Evolutionary conservation across 176 grass and related monocot genomes (phyloP), one percentile per base, ranked within the genome.

Genomic region (Zea luxurians): DNA sequence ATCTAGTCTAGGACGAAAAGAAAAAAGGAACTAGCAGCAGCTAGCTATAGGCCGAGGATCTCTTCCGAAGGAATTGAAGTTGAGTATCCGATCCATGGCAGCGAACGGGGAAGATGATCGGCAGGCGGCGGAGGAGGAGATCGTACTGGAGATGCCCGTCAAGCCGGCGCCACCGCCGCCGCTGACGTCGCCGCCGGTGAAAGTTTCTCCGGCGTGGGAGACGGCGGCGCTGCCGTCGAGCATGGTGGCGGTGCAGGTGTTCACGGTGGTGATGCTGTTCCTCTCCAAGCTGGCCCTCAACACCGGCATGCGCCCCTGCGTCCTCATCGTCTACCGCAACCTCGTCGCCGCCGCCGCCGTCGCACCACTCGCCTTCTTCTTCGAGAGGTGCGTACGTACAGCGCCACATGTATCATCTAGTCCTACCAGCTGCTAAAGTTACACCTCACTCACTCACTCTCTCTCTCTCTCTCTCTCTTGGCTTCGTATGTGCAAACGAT

Each of bases 281-380:
- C 46, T 89, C 1, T 72, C 82, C 1, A 84, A 84, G 77, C 7
- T 89, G 3, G 82, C 73, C 2, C 57, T 89, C 54, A 74, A 65
- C 67, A 50, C 48, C 49, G 83, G 82, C 13, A 89, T 89, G 87
- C 67, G 37, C 10, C 68, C 78, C 59, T 82, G 44, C 13, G 73
- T 66, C 21, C 72, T 85, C 49, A 34, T 89, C 59, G 61, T 38
- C 34, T 89, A 89, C 63, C 78, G 78, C 35, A 80, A 85, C 49
- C n/a, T 73, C 61, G 10, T 78, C 42, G 87, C 38, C n/a, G 18
- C 73, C 7, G 35, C 42, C 60, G 15, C 9, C 15, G 10, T 89
- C 20, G 52, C 41, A 0, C 78, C 82, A 0, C 36, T 85, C 43
- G 73, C 85, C 13, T 57, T 81, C 37, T 35, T 87, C 73, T 37